Evolutionary conservation across 306 rosid genomes (phyloP), one percentile per base, ranked within the genome.

Genomic region (Vicia sativa): DNA sequence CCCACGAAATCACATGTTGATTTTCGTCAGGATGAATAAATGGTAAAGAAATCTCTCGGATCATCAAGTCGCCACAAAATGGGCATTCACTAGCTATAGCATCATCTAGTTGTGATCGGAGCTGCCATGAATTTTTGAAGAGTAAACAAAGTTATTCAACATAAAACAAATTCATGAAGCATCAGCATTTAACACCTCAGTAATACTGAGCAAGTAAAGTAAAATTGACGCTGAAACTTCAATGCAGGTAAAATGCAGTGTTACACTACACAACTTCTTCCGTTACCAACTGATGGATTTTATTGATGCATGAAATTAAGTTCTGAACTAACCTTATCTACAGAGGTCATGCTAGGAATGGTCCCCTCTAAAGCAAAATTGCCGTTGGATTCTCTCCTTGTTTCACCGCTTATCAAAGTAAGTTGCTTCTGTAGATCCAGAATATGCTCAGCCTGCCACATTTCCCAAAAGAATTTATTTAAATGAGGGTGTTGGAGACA

Each of bases 51-150:
- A 90, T 93, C 86, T 93, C 97, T n/a, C 86, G 78, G 62, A 93
- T 88, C 96, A 90, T 93, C 78, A 93, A 57, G 67, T 86, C 95
- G 3, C 98, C 97, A 52, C 97, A 93, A 81, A 90, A 93, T 23
- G 98, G 97, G 83, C 98, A 93, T 75, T 90, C 97, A 57, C 95
- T 85, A 3, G 98, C 98, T 76, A 90, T 79, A 41, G 96, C 95
- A 70, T 93, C 98, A 29, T 93, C 98, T 82, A 93, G 66, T 83
- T 93, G 96, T 10, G 91, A 84, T 34, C 97, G 97, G 19, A 90
- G 96, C 95, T 93, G 95, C 70, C 68, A 69, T 60, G 56, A 21
- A 21, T 21, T 21, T 21, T 21, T 21, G 23, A 21, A 21, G 23
- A 21, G 23, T 21, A 21, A 21, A 21, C 23, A 21, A 21, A 21